Conservation (phyloP, 2,329 filamentous ascomycete species). For the Colletotrichum sp. region DNA sequence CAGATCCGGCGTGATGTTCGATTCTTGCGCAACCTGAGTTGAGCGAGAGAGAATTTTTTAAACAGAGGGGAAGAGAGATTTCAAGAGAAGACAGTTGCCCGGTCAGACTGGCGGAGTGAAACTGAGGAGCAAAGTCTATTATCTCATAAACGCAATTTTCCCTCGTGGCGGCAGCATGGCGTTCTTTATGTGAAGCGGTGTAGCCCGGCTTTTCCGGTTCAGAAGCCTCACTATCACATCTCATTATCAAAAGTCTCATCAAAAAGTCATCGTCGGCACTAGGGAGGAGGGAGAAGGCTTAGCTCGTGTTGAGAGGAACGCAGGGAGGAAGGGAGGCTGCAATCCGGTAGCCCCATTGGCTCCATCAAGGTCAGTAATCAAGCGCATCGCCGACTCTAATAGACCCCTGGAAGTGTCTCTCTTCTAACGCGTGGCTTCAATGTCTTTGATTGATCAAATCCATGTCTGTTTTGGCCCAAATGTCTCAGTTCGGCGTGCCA, state of each 20-base stretch:
- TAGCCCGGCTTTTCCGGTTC: not conserved
- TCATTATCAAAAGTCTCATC: not conserved
- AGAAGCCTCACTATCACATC: not conserved
- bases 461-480: not conserved
- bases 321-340: slow-evolving; percentile 18
- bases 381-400: not conserved
- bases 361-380: not conserved
- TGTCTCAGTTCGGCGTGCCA: slow-evolving; percentile 10
- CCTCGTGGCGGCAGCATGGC: not conserved
- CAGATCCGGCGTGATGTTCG: not conserved
- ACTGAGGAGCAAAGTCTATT: not conserved
- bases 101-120: not conserved
- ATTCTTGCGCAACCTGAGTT: not conserved
- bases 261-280: not conserved
- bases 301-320: slow-evolving; percentile 17
- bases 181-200: not conserved
- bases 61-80: not conserved
- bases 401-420: not conserved
- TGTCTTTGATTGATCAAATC: slow-evolving; percentile 18
- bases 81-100: not conserved
- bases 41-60: not conserved
- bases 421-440: not conserved
- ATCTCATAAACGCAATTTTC: no score
- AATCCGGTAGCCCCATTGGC: not conserved
- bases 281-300: slow-evolving; percentile 3